Percentiles rank a stretch among this genome's conserved stretches.
Evolutionary conservation across 345 rosid genomes (phyloP).

Genomic region (Eucalyptus curtisii): DNA sequence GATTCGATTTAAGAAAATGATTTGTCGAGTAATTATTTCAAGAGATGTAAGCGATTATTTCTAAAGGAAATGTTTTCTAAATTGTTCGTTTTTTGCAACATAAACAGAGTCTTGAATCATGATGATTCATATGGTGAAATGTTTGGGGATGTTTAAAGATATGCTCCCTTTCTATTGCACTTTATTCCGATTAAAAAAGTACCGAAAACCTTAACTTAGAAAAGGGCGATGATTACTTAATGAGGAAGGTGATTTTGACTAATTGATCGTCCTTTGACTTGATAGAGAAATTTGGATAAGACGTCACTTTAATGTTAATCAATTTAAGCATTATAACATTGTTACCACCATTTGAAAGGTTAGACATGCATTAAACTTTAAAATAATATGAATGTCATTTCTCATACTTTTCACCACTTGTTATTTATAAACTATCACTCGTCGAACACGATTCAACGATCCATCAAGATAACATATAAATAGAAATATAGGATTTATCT

Average conservation of each 20-base stretch:
- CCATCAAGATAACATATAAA: background rate
- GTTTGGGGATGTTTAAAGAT: background rate
- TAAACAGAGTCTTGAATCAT: background rate
- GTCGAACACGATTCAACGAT: fast-evolving
- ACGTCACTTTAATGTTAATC: background rate
- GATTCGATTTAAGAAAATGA: too few relatives aligned
- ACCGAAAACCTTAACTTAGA: background rate
- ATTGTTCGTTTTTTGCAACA: background rate
- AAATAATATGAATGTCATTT: background rate
- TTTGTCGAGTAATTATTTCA: background rate
- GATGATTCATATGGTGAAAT: fast-evolving
- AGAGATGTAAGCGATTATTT: fast-evolving
- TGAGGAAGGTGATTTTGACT: background rate
- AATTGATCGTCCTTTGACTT: background rate
- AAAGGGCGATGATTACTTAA: background rate
- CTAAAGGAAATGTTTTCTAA: fast-evolving
- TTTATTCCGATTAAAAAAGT: background rate
- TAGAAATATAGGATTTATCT: background rate
- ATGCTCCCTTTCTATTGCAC: background rate
- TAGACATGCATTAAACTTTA: background rate
- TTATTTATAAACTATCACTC: fast-evolving
- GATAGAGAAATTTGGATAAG: fast-evolving
- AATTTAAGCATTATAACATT: background rate
- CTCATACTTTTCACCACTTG: fast-evolving
- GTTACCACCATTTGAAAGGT: background rate